Base-by-base conservation (phyloP, 2,329 filamentous ascomycete genomes). In the Arthrobotrys megalospora region DNA sequence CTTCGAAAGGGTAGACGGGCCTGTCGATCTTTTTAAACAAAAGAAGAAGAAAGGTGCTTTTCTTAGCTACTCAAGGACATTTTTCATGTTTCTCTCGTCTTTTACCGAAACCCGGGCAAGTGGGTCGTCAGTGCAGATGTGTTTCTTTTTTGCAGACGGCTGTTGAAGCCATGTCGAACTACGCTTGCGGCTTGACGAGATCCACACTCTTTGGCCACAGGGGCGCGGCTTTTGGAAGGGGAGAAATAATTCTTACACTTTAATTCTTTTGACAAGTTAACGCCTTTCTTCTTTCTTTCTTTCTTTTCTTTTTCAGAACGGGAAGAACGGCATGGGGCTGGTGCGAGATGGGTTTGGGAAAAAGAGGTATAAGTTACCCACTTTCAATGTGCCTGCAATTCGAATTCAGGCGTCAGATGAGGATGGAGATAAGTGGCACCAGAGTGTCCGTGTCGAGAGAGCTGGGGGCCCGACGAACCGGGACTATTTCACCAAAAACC, bases 1-100 rank as follows among this genome's bases (percentile, higher is more conserved):
- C 34, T 71, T 66, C 47, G 24, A 45, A 66, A 65, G 32, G 66
- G 48, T 53, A 60, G 60, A 68, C 34, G 75, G 75, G 63, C 36
- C 62, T 53, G 67, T 78, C 43, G 53, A 78, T 72, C 67, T 41
- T 64, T 77, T 72, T 72, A 67, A 71, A 66, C 41, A 62, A 63
- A 28, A 24, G 28, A 63, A 38, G 32, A 24, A 10, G 16, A 43
- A 16, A 52, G 16, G 16, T 38, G 11, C 16, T 34, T 60, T 60
- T 14, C 34, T 16, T 24, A 58, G 24, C 52, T 58, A 48, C 8
- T 48, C 16, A 24, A 5, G 32, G 4, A n/a, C 36, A 11, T 8
- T 52, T 11, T 16, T 34, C 60, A 48, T 19, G 14, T 50, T 32
- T 41, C 11, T 16, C 32, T 58, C 24, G 32, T 16, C n/a, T 60